Conservation (phyloP, 306 rosid species). For the Hippophae gyantsensis region DNA sequence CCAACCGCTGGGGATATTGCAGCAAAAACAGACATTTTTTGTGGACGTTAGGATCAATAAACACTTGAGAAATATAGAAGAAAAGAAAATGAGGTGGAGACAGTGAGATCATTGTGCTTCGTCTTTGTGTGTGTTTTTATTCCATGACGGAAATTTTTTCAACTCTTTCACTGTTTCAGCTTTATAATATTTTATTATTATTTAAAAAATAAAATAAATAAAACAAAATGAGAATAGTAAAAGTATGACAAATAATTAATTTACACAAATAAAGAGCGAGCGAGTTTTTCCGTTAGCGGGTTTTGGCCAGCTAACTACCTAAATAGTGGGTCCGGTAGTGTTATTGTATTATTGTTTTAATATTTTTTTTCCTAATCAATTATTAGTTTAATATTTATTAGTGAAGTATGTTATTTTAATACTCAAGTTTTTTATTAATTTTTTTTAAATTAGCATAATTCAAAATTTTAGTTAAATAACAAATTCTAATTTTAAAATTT, state of each 20-base stretch:
- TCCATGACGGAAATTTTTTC: neutral
- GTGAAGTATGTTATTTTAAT: too few relatives aligned
- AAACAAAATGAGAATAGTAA: neutral
- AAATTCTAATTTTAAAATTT: too few relatives aligned
- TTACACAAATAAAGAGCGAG: neutral
- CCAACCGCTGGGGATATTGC: conserved; percentile 34
- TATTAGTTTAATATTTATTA: neutral
- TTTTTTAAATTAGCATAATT: too few relatives aligned
- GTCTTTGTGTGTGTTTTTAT: too few relatives aligned
- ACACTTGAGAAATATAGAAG: neutral
- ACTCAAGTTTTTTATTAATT: too few relatives aligned
- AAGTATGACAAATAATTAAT: too few relatives aligned
- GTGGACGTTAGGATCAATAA: neutral
- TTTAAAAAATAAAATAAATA: neutral
- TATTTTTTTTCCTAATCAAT: neutral
- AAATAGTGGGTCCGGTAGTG: neutral
- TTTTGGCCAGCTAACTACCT: conserved; percentile 8
- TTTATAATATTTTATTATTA: neutral
- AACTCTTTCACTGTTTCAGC: neutral
- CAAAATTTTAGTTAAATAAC: too few relatives aligned
- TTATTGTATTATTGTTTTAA: too few relatives aligned
- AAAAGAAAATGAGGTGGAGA: neutral
- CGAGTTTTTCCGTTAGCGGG: neutral
- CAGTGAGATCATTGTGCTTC: too few relatives aligned
- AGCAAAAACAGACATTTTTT: conserved; percentile 35